Conservation (phyloP, 2,329 filamentous ascomycete species). For the Penicillium frequentans region DNA sequence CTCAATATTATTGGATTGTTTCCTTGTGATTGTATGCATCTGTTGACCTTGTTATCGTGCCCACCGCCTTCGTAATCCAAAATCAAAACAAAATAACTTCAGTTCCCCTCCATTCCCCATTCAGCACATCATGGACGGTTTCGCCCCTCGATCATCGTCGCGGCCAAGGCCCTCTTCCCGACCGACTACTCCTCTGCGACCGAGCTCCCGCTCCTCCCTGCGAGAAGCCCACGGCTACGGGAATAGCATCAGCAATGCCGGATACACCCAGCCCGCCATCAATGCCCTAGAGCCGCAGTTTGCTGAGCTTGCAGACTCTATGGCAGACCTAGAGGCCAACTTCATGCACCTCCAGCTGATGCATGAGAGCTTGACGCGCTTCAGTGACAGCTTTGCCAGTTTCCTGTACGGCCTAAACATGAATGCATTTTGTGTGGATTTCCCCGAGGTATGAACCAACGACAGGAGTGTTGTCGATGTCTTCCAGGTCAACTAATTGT, state of each 20-base stretch:
- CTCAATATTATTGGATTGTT: background rate
- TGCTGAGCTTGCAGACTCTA: constrained; percentile 86
- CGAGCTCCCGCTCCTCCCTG: constrained; percentile 84
- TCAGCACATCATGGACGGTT: constrained; percentile 29
- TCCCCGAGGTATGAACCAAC: constrained; percentile 68
- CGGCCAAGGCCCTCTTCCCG: constrained; percentile 66
- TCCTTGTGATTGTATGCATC: background rate
- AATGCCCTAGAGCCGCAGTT: constrained; percentile 86
- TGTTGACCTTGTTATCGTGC: background rate
- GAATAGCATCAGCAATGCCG: constrained; percentile 30
- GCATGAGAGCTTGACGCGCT: constrained; percentile 89
- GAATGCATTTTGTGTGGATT: constrained; percentile 99
- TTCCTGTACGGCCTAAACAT: constrained; percentile 97
- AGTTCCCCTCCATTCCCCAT: background rate
- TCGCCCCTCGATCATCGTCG: constrained; percentile 54
- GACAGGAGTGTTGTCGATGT: background rate
- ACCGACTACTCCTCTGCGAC: constrained; percentile 87
- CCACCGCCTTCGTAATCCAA: background rate
- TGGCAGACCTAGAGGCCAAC: constrained; percentile 95
- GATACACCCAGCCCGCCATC: constrained; percentile 61
- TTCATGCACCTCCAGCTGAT: constrained; percentile 97
- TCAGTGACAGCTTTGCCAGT: constrained; percentile 92
- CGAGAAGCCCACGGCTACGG: constrained; percentile 68
- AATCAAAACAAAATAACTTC: background rate
- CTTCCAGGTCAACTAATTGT: background rate